Base-by-base conservation (phyloP, 257 asterid species). In the Nicotiana sylvestris region DNA sequence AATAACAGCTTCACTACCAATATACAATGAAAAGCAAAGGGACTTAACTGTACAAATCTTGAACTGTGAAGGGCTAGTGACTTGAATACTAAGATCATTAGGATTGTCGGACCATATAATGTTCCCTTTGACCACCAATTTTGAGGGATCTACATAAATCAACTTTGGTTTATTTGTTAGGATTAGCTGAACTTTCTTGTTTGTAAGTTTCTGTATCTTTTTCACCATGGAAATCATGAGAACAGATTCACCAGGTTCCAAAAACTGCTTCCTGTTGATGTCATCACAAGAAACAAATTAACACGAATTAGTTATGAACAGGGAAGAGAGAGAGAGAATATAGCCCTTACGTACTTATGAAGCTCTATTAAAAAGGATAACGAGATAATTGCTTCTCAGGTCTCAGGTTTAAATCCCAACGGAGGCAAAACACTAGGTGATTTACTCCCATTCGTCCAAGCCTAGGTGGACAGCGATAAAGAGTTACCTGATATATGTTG, bases 241-340 rank as follows among this genome's bases (percentile, higher is more conserved):
- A 66, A 96, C 97, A 1, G 97, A 93, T 89, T 96, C 99, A 8
- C 99, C 98, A 0, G 97, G 96, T 90, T 96, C 99, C 92, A 96
- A 86, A 87, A 96, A 94, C 65, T 94, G 98, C 85, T 96, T 87
- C 99, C 99, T 96, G 93, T 78, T 82, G 70, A 83, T 58, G 76
- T 51, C 81, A 83, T 32, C 64, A 83, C 37, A 74, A 66, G 61
- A 77, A 37, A 51, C 2, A 67, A 58, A 74, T 77, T 57, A n/a
- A 53, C 9, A 51, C 10, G n/a, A 39, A 70, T 33, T 68, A 53
- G 78, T 43, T 70, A 70, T 21, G 35, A 70, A 2, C 3, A 11
- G 6, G 58, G 11, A 5, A n/a, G 18, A 70, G 55, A 0, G 12
- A 0, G 12, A 5, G n/a, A 70, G 78, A 3, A 74, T 49, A 46